Evolutionary conservation across 1,139 yeast species (phyloP), one percentile per base, ranked within the genome.

Genomic region (Hemisphaericaspora xylofermentans): DNA sequence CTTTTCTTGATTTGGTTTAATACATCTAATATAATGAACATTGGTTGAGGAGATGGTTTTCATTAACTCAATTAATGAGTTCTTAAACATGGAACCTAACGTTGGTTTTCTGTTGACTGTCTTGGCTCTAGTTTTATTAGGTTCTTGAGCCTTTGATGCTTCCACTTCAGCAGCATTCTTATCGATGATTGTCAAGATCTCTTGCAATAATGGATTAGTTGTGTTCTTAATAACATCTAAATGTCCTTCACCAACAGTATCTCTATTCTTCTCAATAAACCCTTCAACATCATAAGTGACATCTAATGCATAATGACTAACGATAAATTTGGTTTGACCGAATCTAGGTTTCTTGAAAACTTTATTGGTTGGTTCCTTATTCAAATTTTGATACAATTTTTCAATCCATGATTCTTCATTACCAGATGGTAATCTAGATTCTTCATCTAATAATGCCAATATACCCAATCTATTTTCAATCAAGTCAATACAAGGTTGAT

Each of bases 1-100:
- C 65, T 93, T 93, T 45, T 81, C 83, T 54, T 93, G 96, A 61
- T 93, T 93, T 8, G 98, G 98, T 63, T 93, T 93, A 61, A 93
- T 93, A 74, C 98, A 93, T 62, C 98, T 85, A 58, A 93, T 93
- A 59, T 93, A 93, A 64, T 93, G 98, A 33, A 85, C 98, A 59
- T 93, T 91, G 1, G 98, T 93, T 1, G 96, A 85, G 62, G 91
- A 81, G 47, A 93, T 93, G 1, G 98, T 93, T 40, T 71, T 74
- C 98, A 93, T 93, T 52, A 93, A 78, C 54, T 91, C 98, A 52
- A 88, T 86, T 65, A 93, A 76, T 4, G 98, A 91, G 47, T 83
- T 83, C 62, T 93, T 93, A 76, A 93, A 93, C 64, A 91, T 88
- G 7, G 95, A 86, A 30, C 98, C 98, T 45, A 93, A 74, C 0